Base-by-base conservation (phyloP, 495 filamentous ascomycete species). In the Jackrogersella minutella region DNA sequence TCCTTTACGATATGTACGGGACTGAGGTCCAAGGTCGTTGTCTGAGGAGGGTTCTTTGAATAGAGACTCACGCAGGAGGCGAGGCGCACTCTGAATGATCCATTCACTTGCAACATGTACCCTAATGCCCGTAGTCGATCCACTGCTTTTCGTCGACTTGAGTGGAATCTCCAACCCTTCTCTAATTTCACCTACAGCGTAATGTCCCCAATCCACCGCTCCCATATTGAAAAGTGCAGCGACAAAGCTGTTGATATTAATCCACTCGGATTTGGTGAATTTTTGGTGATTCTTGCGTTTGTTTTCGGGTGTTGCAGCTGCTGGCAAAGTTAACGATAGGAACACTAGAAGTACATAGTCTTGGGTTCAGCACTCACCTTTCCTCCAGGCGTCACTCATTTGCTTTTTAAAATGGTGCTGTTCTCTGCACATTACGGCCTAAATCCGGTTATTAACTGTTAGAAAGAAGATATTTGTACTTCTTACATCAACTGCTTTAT, bases 161-260 rank as follows among this genome's bases (percentile, higher is more conserved):
- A 56, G 10, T 9, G 51, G 41, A 0, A 8, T 26, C 31, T 64
- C 60, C 0, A 64, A 43, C 1, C 33, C 60, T 2, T 9, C 2
- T 24, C 24, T 14, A 3, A 64, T n/a, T 39, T 50, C 52, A 41
- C 60, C 50, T 11, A 56, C 16, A 24, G 21, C 22, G 13, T 8
- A 56, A 10, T 30, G 30, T 11, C 5, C 10, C 50, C 50, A 62
- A 11, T 17, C 1, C 0, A 37, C 16, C 4, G 10, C 8, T 16
- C 22, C 5, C 10, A 37, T 10, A 0, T 4, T 3, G 21, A 21
- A 11, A 0, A 49, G 24, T 14, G 8, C 40, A 2, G 60, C 59
- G 3, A 55, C n/a, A 10, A 63, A 63, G 11, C 50, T 56, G 24
- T 31, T 63, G 40, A 63, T 1, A 13, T 63, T 63, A 1, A 63